Evolutionary conservation across 768 basidiomycete genomes (phyloP).

Genomic region (Porphyrellus cyaneotinctus): DNA sequence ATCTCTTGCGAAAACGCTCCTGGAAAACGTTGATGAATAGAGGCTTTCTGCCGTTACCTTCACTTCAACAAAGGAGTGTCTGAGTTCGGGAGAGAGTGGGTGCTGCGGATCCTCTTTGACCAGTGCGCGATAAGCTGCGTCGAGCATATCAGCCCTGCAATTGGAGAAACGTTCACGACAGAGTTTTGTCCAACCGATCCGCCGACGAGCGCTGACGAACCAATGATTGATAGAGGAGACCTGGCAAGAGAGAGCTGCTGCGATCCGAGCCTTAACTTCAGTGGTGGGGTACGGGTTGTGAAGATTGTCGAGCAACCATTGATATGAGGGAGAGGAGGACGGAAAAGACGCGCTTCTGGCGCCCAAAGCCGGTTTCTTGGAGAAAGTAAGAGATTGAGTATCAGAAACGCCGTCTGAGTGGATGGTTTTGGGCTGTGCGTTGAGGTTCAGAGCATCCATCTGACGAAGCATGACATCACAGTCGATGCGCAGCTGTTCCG

Average conservation of each 20-base stretch:
- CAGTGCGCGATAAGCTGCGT: conserved; percentile 28
- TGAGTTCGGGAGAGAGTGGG: conserved; percentile 13
- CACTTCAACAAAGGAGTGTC: conserved; percentile 29
- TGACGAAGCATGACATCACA: conserved; percentile 5
- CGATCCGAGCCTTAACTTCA: conserved; percentile 21
- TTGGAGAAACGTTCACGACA: conserved; percentile 30
- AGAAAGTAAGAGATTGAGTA: no score
- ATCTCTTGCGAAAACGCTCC: conserved; percentile 28
- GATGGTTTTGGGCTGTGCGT: not conserved
- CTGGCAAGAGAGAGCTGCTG: conserved; percentile 21
- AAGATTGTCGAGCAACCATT: conserved; percentile 44
- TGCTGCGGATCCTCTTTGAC: conserved; percentile 18
- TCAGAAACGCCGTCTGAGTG: not conserved
- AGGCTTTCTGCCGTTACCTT: conserved; percentile 30
- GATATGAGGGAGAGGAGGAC: conserved; percentile 29
- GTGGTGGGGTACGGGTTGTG: conserved; percentile 50
- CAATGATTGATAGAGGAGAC: conserved; percentile 38
- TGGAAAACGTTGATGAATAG: conserved; percentile 25
- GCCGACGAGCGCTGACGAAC: conserved; percentile 46
- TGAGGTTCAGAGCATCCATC: not conserved
- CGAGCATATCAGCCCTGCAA: conserved; percentile 24
- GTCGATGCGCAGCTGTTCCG: not conserved
- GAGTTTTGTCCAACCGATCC: conserved; percentile 50
- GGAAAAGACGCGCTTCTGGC: no score
- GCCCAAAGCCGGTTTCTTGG: no score